phyloP scores from a whole-genome alignment of 129 eudicot species.

The Escallonia rubra region DNA sequence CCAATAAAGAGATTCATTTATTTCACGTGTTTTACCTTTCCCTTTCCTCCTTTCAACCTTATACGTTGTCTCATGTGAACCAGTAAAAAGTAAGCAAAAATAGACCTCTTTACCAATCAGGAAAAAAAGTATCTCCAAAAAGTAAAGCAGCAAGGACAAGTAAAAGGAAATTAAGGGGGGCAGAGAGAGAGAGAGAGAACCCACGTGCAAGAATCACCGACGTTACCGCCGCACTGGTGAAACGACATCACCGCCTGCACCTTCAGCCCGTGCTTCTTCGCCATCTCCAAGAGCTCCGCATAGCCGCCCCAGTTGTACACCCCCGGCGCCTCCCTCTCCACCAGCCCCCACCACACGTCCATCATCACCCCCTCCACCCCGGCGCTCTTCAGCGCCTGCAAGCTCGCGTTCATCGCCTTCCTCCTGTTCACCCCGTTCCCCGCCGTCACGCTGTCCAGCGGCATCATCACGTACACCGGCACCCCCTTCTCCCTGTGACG shows the following conservation, averaged over 20 bases:
- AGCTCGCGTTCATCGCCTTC: conserved; percentile 93
- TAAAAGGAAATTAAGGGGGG: neutral
- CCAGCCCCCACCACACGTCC: conserved; percentile 37
- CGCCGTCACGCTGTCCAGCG: conserved; percentile 72
- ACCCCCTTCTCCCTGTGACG: conserved; percentile 49
- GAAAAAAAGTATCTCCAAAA: neutral
- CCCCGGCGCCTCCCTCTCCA: conserved; percentile 75
- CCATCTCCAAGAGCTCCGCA: conserved; percentile 76
- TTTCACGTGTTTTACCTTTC: too few relatives aligned
- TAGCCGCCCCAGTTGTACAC: conserved; percentile 96
- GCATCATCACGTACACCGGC: conserved; percentile 95
- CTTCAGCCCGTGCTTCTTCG: conserved; percentile 71
- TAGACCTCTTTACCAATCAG: too few relatives aligned
- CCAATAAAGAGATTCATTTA: too few relatives aligned
- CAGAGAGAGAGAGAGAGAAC: conserved; percentile 7
- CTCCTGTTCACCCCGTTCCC: conserved; percentile 60
- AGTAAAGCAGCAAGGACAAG: too few relatives aligned
- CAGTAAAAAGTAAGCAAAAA: too few relatives aligned
- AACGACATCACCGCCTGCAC: conserved; percentile 86
- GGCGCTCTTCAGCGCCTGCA: conserved; percentile 89
- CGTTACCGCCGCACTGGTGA: conserved; percentile 55
- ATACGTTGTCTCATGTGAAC: too few relatives aligned
- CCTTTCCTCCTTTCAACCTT: too few relatives aligned
- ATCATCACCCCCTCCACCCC: conserved; percentile 98
- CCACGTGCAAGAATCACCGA: conserved; percentile 96